Conservation (phyloP, 176 grass and related monocot species). For the Paspalum vaginatum region DNA sequence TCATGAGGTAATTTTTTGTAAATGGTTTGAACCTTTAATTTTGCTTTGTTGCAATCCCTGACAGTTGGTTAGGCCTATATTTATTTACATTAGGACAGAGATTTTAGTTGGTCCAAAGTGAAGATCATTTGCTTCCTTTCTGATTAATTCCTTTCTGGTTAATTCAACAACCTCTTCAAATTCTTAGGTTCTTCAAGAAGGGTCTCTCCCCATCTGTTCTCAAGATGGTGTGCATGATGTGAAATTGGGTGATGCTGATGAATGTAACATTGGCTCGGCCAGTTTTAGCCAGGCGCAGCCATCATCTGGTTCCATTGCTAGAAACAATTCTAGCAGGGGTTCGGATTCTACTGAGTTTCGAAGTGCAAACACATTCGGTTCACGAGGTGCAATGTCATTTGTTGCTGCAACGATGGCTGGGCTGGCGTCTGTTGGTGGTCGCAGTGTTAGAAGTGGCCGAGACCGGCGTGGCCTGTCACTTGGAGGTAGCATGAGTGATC, state of each 20-base stretch:
- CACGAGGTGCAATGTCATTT: conserved; percentile 91
- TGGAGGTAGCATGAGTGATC: conserved; percentile 58
- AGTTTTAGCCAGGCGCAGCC: conserved; percentile 60
- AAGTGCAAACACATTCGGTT: conserved; percentile 64
- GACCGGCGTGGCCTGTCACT: conserved; percentile 67
- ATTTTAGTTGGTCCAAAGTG: conserved; percentile 17
- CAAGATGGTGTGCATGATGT: conserved; percentile 90
- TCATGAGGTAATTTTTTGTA: conserved; percentile 52
- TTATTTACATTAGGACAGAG: neutral
- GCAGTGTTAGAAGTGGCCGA: conserved; percentile 65
- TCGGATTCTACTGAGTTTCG: conserved; percentile 61
- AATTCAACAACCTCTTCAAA: conserved; percentile 24
- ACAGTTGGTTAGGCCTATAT: neutral
- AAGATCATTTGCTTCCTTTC: conserved; percentile 16
- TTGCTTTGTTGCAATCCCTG: neutral
- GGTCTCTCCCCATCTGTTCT: conserved; percentile 66
- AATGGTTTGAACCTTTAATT: neutral
- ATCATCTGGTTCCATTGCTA: conserved; percentile 62
- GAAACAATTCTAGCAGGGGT: conserved; percentile 54
- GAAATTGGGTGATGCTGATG: conserved; percentile 73
- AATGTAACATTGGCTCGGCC: conserved; percentile 50
- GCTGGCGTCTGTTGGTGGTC: conserved; percentile 75
- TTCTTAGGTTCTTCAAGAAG: conserved; percentile 65
- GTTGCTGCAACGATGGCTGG: conserved; percentile 94
- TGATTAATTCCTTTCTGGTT: conserved; percentile 18